phyloP scores from a whole-genome alignment of 2,329 filamentous ascomycete genomes.

The Penicillium occitanis region DNA sequence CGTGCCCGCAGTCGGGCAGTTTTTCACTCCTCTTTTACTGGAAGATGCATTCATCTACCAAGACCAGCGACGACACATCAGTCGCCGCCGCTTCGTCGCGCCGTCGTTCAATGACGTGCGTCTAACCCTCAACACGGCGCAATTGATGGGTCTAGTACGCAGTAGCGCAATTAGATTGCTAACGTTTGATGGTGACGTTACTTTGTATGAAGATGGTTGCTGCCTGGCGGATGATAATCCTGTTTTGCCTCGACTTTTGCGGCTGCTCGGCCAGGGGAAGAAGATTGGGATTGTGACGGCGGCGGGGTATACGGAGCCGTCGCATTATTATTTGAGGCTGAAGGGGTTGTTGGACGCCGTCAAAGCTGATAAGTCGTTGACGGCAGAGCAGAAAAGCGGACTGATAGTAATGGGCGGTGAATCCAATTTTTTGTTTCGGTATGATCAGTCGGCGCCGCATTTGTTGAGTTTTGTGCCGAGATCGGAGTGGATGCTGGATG shows the following conservation, averaged over 20 bases:
- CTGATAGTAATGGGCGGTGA: constrained; percentile 94
- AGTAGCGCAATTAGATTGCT: constrained; percentile 72
- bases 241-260: constrained; percentile 67
- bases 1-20: constrained; percentile 85
- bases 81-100: constrained; percentile 85
- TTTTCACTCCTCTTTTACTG: constrained; percentile 85
- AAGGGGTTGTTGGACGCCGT: constrained; percentile 84
- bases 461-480: constrained; percentile 65
- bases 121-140: constrained; percentile 88
- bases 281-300: constrained; percentile 95
- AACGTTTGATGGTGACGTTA: constrained; percentile 97
- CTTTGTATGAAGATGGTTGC: constrained; percentile 87
- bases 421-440: constrained; percentile 91
- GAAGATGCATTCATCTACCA: constrained; percentile 91
- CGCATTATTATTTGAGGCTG: constrained; percentile 81
- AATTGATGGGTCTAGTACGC: constrained; percentile 84
- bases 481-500: constrained; percentile 60
- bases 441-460: constrained; percentile 62
- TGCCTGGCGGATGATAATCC: constrained; percentile 73
- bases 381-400: constrained; percentile 67
- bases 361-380: constrained; percentile 59
- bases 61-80: constrained; percentile 81
- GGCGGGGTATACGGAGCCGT: constrained; percentile 86
- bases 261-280: constrained; percentile 73
- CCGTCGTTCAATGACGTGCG: constrained; percentile 97